Base-by-base conservation (phyloP, 2,329 filamentous ascomycete species). In the Fusarium camptoceras region DNA sequence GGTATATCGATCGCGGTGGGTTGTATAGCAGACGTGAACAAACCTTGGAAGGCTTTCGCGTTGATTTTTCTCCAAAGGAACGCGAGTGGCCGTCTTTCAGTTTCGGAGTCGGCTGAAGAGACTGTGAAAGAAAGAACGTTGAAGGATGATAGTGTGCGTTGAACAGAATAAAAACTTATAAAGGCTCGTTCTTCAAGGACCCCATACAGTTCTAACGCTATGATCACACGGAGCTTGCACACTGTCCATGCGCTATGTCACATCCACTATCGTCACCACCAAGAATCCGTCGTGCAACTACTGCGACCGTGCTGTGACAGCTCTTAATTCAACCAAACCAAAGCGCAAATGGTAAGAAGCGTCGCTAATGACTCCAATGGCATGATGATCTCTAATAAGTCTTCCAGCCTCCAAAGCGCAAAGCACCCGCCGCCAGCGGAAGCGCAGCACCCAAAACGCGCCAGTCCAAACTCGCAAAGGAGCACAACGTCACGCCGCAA, bases 401-500 rank as follows among this genome's bases (percentile, higher is more conserved):
- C 22, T 20, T 24, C 16, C 60, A 88, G 85, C 85, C 86, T 70
- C 83, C 86, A n/a, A 86, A 86, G 78, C 85, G 86, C 74, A 86
- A 85, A 75, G 73, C 81, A 22, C 66, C 78, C 48, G 76, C 78
- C 20, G 76, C 78, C 22, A 57, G 64, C 53, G 70, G 66, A 55
- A 60, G 76, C 30, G 57, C 77, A 24, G 72, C 76, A 53, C 72
- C 78, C 57, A 83, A 77, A 77, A 68, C 76, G 54, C 91, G 92
- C 68, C 89, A 89, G 76, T 97, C 94, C 63, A 97, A 94, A 80
- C 92, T 98, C 74, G 95, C 95, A 30, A 95, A 94, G 82, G 94
- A 97, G 77, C 90, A 98, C 86, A 91, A 94, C 79, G 89, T 98
- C 76, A 91, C 89, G 16, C 91, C 90, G 42, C 89, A 91, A 70